Evolutionary conservation across 352 stramenopile genomes (phyloP), one percentile per base, ranked within the genome.

Genomic region (Pythium insidiosum): DNA sequence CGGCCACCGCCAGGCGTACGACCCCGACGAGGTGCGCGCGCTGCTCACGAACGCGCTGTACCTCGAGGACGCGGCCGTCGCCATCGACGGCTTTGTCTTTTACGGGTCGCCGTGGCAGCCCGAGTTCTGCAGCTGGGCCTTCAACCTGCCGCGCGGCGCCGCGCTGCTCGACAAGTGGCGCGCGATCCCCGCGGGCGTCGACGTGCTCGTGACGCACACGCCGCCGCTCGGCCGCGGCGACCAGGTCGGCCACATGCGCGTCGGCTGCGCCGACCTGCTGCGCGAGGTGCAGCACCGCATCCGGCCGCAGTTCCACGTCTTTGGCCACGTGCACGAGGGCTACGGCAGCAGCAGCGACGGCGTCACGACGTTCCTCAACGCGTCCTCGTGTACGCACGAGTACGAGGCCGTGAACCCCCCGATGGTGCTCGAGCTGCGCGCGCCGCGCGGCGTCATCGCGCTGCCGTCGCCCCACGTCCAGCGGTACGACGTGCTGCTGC

Each of bases 311-410:
- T 61, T 92, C 37, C 77, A 95, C 51, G 73, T 97, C 9, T 97
- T 95, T 61, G 88, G 88, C 2, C 88, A 97, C 44, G 87, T 97
- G 38, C 88, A 96, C 46, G 79, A 96, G 61, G 75, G 71, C 25
- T 88, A 91, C 50, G 88, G 88, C 29, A 53, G 58, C 10, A 82
- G 61, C 15, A 67, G 48, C 9, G 73, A 93, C 60, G 78, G 75
- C 20, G 49, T 52, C 2, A 97, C 87, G 11, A 74, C 84, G 0
- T 97, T 79, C 54, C 64, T 96, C 25, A 97, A 97, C 47, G 83
- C 84, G 4, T 88, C 82, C 4, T 68, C 66, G 3, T 92, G 75
- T 35, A 90, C 68, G 10, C 68, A 85, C 52, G 61, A 83, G 44
- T 88, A 91, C 61, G 67, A 86, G 29, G 73, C 78, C 2, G 60